Base-by-base conservation (phyloP, 192 early-diverging fungal genomes). In the Radiomyces spectabilis region DNA sequence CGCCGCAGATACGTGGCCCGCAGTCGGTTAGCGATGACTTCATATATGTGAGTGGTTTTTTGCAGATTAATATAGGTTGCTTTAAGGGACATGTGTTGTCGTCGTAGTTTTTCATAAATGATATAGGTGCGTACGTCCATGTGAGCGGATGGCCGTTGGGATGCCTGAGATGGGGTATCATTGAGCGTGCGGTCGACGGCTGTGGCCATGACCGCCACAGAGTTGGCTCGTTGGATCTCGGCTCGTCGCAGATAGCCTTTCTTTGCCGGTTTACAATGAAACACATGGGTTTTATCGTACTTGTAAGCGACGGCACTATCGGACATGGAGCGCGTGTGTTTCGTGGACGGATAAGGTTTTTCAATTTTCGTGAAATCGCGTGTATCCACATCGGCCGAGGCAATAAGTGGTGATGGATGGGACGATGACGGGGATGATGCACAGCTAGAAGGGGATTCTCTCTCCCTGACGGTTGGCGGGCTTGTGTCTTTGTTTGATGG, bases 71-170 rank as follows among this genome's bases (percentile, higher is more conserved):
- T 5, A 4, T 50, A 45, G 1, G 33, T 35, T 1, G 27, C 16
- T 39, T 62, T 34, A 4, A 75, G 46, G 4, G 12, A 34, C 22
- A 41, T 21, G 13, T 75, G 61, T 3, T 60, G 51, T 8, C 39
- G 40, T 15, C 40, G 38, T 13, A 75, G 47, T 33, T 39, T 45
- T 12, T 72, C 69, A 52, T 75, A 75, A 1, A 61, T 6, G 0
- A 58, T 44, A 43, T 71, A 72, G 0, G 69, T 75, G 16, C 58
- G 38, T 7, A 71, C 41, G 31, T 75, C 69, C 31, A 75, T 64
- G 5, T 12, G 34, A 9, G 9, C 35, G 12, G 26, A 41, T 9
- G 50, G 48, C 15, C 46, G 21, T 3, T 46, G 22, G 24, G 34
- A 30, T 29, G 38, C 24, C 42, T 39, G 3, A 15, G 41, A 22